phyloP scores from a whole-genome alignment of 805 yeast genomes.

The Saccharomycopsis capsularis region DNA sequence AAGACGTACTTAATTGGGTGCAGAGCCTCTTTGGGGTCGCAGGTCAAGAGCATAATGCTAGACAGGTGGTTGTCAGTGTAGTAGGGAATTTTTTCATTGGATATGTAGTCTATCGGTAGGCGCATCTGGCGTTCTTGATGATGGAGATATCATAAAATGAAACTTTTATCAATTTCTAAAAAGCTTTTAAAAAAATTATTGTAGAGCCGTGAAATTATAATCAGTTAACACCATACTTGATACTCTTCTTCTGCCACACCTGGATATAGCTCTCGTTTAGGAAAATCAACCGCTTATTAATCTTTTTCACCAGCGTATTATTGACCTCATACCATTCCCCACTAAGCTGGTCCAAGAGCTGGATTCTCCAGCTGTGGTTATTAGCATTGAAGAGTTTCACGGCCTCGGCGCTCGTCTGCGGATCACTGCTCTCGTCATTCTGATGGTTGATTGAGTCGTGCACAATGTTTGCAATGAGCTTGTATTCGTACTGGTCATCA shows the following conservation, averaged over 20 bases:
- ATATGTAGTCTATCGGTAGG: no score
- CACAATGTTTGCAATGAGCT: conserved; percentile 44
- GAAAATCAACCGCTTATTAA: conserved; percentile 54
- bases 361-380: conserved; percentile 42
- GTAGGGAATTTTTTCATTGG: no score
- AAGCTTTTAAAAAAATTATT: no score
- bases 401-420: conserved; percentile 18
- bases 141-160: no score
- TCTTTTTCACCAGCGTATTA: conserved; percentile 40
- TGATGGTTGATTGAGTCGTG: conserved; percentile 26
- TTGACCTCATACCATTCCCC: conserved; percentile 54
- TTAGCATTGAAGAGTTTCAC: conserved; percentile 28
- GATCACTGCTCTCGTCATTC: conserved; percentile 14
- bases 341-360: conserved; percentile 33
- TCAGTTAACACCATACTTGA: not conserved
- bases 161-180: no score
- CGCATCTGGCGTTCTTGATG: no score
- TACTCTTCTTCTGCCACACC: conserved; percentile 46
- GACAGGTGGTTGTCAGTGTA: no score
- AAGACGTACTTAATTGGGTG: no score
- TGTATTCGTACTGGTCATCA: conserved; percentile 31
- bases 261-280: conserved; percentile 59
- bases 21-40: no score
- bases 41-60: no score
- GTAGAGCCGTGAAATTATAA: no score